These are phyloP conservation scores for Blepharisma stoltei DNA, from an alignment of 73 alveolate genomes.

Conservation along the genomic window DNA sequence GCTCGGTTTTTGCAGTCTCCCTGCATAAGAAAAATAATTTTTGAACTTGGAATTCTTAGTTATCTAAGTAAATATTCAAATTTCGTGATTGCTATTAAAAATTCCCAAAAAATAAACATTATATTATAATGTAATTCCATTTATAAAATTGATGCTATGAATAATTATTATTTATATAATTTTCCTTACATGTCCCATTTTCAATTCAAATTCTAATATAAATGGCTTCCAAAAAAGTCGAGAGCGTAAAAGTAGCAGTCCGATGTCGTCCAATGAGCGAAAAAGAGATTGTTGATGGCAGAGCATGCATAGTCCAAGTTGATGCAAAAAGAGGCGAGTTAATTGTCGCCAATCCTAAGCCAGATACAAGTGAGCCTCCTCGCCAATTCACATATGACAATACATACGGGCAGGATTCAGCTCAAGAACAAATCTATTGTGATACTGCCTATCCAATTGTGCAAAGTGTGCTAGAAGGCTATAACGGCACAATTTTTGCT, in stretches of 20 bases:
- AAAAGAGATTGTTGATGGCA: conserved; percentile 73
- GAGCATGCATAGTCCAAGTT: conserved; percentile 76
- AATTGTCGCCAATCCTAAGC: conserved; percentile 55
- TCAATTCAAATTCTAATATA: no score
- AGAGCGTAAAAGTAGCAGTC: conserved; percentile 86
- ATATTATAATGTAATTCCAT: no score
- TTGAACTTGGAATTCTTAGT: no score
- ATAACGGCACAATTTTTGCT: conserved; percentile 97
- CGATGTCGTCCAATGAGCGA: conserved; percentile 80
- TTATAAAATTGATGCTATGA: no score
- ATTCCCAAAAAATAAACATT: no score
- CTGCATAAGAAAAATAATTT: no score
- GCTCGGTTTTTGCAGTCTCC: no score
- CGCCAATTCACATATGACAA: conserved; percentile 85
- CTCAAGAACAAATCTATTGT: conserved; percentile 72
- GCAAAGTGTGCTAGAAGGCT: conserved; percentile 92
- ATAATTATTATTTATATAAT: no score
- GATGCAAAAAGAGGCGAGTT: conserved; percentile 65
- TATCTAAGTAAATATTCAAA: no score
- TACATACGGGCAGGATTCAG: conserved; percentile 64
- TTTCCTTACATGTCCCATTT: no score
- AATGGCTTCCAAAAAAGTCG: conserved; percentile 45
- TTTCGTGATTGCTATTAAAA: no score
- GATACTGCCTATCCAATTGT: conserved; percentile 89
- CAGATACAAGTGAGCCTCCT: conserved; percentile 62